Evolutionary conservation across 2,329 filamentous ascomycete genomes (phyloP).

Genomic region (Trichophaea hybrida): DNA sequence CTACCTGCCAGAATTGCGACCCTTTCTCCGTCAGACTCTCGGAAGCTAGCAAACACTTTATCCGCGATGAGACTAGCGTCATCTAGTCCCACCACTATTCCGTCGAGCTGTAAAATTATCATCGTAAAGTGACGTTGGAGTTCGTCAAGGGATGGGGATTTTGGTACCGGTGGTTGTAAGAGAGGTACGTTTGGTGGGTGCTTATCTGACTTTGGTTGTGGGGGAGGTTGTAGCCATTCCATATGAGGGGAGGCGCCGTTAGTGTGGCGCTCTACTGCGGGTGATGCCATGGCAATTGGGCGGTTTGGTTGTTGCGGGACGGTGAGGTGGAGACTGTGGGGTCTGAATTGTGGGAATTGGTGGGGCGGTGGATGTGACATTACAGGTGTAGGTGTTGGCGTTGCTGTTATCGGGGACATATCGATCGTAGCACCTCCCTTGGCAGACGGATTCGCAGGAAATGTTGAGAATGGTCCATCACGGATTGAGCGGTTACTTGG

Average conservation of each 20-base stretch:
- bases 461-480: conserved; percentile 55
- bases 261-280: conserved; percentile 12
- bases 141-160: conserved; percentile 7
- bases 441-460: conserved; percentile 45
- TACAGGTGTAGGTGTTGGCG: conserved; percentile 29
- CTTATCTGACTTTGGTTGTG: conserved; percentile 9
- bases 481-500: conserved; percentile 54
- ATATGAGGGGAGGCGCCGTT: conserved; percentile 16
- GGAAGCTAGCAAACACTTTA: conserved; percentile 14
- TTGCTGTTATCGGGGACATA: conserved; percentile 35
- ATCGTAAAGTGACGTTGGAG: conserved; percentile 15
- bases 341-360: conserved; percentile 26
- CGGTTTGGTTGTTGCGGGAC: conserved; percentile 24
- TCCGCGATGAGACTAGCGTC: conserved; percentile 18
- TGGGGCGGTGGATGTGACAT: conserved; percentile 20
- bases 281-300: conserved; percentile 23
- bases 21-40: conserved; percentile 33
- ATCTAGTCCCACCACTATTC: conserved; percentile 6
- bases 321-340: conserved; percentile 26
- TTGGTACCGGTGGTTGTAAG: conserved; percentile 8
- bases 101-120: conserved; percentile 13
- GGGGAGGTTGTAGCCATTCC: conserved; percentile 12
- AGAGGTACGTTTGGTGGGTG: conserved; percentile 12
- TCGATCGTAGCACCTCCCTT: conserved; percentile 37
- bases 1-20: conserved; percentile 36